A percentile compares a stretch with the other conserved stretches of the same genome.
These are phyloP conservation scores for Pyrrhoderma noxium DNA, from an alignment of 1,284 basidiomycete genomes.

Conservation along the genomic window DNA sequence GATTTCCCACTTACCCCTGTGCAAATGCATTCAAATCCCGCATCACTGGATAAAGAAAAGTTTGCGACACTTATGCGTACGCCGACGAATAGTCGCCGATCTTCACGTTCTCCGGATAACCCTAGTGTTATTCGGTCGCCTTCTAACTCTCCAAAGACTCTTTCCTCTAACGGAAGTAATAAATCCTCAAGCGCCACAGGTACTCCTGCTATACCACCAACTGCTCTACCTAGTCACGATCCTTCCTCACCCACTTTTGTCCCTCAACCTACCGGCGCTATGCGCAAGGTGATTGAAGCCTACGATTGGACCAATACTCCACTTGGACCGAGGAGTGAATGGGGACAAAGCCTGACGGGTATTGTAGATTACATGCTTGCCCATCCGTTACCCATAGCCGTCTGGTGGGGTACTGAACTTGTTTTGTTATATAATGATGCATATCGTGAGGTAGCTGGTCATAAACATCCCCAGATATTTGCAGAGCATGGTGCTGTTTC, in stretches of 20 bases:
- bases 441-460: conserved; percentile 17
- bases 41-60: background rate
- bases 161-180: too few species aligned
- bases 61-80: conserved; percentile 5
- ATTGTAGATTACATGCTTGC: conserved; percentile 16
- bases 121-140: background rate
- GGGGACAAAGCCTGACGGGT: conserved; percentile 10
- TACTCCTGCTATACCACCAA: too few species aligned
- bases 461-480: conserved; percentile 19
- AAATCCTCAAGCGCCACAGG: too few species aligned
- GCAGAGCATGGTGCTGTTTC: conserved; percentile 17
- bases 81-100: background rate
- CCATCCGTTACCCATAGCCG: conserved; percentile 17
- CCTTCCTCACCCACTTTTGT: too few species aligned
- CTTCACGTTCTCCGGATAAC: conserved; percentile 12
- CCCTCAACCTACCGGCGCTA: conserved; percentile 1
- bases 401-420: conserved; percentile 20
- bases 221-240: too few species aligned
- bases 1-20: conserved; percentile 10
- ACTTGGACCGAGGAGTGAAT: conserved; percentile 16
- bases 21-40: conserved; percentile 1
- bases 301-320: conserved; percentile 18
- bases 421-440: conserved; percentile 20
- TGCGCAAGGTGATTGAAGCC: conserved; percentile 18
- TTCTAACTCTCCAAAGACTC: too few species aligned